These are phyloP conservation scores for Solanum microdontum DNA, from an alignment of 257 asterid genomes.

Conservation along the genomic window DNA sequence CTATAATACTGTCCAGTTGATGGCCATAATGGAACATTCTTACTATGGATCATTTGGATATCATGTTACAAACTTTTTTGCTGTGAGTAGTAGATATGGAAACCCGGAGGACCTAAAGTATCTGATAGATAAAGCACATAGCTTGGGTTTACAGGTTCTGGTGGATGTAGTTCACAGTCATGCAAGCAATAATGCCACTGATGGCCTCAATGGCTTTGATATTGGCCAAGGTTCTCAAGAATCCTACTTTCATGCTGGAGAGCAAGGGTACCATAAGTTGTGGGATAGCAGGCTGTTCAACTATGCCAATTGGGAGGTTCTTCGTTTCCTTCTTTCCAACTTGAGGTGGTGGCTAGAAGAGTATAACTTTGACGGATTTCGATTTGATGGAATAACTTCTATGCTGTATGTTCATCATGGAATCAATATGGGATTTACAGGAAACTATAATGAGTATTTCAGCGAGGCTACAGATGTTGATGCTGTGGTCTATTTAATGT, in stretches of 20 bases:
- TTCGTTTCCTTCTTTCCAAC: constrained; percentile 88
- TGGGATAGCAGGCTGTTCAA: constrained; percentile 95
- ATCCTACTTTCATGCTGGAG: constrained; percentile 84
- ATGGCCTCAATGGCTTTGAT: constrained; percentile 93
- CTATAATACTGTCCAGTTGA: constrained; percentile 87
- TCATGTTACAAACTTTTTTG: constrained; percentile 91
- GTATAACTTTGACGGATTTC: constrained; percentile 86
- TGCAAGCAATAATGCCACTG: constrained; percentile 73
- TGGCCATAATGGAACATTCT: constrained; percentile 98
- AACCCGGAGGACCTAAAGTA: constrained; percentile 96
- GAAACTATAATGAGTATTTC: constrained; percentile 74
- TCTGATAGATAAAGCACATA: constrained; percentile 86
- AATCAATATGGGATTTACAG: constrained; percentile 65
- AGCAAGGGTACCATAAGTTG: constrained; percentile 73
- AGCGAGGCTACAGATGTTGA: constrained; percentile 85
- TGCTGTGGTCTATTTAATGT: constrained; percentile 83
- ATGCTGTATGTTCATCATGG: constrained; percentile 98
- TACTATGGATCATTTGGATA: constrained; percentile 93
- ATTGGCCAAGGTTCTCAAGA: constrained; percentile 88
- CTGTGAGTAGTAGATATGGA: constrained; percentile 87
- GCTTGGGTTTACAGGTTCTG: constrained; percentile 75
- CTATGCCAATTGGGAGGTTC: constrained; percentile 95
- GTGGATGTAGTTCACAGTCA: constrained; percentile 98
- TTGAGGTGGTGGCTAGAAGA: constrained; percentile 97
- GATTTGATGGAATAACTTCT: constrained; percentile 95